Conservation (phyloP, 305 asterid genomes). For the Stenogyne calaminthoides region DNA sequence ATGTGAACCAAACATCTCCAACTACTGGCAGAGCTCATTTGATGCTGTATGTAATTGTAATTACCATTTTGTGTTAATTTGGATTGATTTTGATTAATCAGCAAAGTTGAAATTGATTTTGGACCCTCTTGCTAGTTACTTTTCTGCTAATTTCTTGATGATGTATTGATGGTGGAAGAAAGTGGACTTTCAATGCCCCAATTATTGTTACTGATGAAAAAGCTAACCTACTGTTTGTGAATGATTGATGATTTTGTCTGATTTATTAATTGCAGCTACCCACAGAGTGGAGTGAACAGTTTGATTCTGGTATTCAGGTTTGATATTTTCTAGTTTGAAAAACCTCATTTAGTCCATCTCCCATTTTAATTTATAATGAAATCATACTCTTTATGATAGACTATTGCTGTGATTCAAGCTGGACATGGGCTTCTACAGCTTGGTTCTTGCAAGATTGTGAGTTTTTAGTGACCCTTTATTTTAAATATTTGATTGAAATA, state of each 20-base stretch:
- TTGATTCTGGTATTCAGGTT: slow-evolving; percentile 99
- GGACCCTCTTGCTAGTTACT: slow-evolving; percentile 20
- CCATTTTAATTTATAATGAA: neutral
- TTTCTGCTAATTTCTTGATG: slow-evolving; percentile 33
- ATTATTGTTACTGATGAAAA: slow-evolving; percentile 38
- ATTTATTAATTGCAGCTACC: slow-evolving; percentile 77
- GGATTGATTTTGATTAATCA: slow-evolving; percentile 29
- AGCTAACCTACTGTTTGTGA: slow-evolving; percentile 25
- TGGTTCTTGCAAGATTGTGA: slow-evolving; percentile 98
- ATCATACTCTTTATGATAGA: slow-evolving; percentile 42
- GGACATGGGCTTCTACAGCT: slow-evolving; percentile 97
- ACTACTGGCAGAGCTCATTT: slow-evolving; percentile 99
- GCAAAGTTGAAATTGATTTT: slow-evolving; percentile 29
- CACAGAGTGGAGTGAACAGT: slow-evolving; percentile 97
- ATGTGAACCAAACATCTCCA: slow-evolving; percentile 91
- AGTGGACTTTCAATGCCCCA: slow-evolving; percentile 42
- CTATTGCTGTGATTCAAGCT: slow-evolving; percentile 99
- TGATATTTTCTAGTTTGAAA: slow-evolving; percentile 14
- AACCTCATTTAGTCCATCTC: neutral
- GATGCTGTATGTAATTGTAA: slow-evolving; percentile 79
- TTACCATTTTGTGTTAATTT: neutral
- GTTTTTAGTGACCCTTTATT: slow-evolving; percentile 27
- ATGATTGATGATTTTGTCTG: slow-evolving; percentile 42
- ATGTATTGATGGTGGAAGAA: slow-evolving; percentile 21
- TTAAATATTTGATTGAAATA: neutral